Evolutionary conservation across 305 asterid species (phyloP).

Genomic region (Vinca major): DNA sequence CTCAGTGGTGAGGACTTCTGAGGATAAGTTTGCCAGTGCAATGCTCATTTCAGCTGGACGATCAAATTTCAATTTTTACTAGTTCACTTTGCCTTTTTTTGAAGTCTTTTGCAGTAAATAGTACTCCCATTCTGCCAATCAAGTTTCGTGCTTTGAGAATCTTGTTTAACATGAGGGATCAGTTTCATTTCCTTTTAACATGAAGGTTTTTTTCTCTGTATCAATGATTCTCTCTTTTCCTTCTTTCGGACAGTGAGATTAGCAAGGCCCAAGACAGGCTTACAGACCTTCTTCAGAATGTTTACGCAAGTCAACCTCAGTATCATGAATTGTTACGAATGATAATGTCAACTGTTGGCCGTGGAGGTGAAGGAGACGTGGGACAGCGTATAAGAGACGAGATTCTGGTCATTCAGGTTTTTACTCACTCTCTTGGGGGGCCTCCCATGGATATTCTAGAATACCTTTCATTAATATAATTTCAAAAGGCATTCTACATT

Average conservation of each 20-base stretch:
- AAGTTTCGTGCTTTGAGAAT: conserved; percentile 2
- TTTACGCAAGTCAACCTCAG: conserved; percentile 48
- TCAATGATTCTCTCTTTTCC: conserved; percentile 2
- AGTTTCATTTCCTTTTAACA: neutral
- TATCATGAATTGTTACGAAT: conserved; percentile 72
- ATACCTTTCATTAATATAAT: neutral
- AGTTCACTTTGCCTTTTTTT: neutral
- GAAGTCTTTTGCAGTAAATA: neutral
- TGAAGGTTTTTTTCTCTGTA: neutral
- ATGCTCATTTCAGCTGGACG: neutral
- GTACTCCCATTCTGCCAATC: neutral
- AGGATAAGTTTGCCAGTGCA: neutral
- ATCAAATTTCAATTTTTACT: neutral
- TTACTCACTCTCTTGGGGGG: conserved; percentile 4
- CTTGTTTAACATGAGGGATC: conserved; percentile 5
- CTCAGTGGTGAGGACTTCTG: neutral
- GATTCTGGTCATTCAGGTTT: conserved; percentile 90
- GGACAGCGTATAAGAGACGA: conserved; percentile 99
- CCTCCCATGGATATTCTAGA: neutral
- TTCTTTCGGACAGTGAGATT: conserved; percentile 63
- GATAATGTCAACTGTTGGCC: conserved; percentile 98
- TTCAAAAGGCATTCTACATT: conserved; percentile 8
- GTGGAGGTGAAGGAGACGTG: conserved; percentile 99
- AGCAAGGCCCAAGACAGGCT: conserved; percentile 98
- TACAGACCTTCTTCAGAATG: conserved; percentile 71